Evolutionary conservation across 176 grass and related monocot genomes (phyloP).

Genomic region (Aegilops umbellulata): DNA sequence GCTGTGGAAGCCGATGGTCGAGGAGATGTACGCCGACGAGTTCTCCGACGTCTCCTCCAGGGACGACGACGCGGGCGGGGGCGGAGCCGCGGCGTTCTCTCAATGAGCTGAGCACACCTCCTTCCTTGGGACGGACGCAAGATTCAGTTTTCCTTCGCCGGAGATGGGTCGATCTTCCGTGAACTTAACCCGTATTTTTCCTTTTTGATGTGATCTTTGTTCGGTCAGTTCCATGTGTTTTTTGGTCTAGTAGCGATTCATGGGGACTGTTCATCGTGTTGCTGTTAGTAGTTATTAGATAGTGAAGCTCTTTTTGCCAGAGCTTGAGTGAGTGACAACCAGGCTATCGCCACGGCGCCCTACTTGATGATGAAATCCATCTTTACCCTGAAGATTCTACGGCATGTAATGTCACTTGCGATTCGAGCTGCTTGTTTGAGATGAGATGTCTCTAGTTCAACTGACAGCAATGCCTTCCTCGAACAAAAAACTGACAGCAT

Average conservation of each 20-base stretch:
- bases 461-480: neutral
- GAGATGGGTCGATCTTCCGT: neutral
- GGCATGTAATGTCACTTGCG: no score
- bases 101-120: neutral
- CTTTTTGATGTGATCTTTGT: neutral
- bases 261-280: neutral
- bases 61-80: neutral
- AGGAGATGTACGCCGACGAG: conserved; percentile 96
- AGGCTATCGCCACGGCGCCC: no score
- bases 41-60: conserved; percentile 31
- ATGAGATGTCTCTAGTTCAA: neutral
- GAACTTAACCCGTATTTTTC: no score
- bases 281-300: neutral
- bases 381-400: no score
- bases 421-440: no score
- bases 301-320: neutral
- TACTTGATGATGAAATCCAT: neutral
- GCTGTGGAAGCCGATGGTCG: conserved; percentile 98
- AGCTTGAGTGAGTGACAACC: no score
- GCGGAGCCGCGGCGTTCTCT: conserved; percentile 19
- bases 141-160: neutral
- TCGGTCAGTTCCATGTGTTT: neutral
- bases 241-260: neutral
- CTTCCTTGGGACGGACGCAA: neutral
- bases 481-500: neutral